Evolutionary conservation across 306 rosid genomes (phyloP).

Genomic region (Clitoria ternatea): DNA sequence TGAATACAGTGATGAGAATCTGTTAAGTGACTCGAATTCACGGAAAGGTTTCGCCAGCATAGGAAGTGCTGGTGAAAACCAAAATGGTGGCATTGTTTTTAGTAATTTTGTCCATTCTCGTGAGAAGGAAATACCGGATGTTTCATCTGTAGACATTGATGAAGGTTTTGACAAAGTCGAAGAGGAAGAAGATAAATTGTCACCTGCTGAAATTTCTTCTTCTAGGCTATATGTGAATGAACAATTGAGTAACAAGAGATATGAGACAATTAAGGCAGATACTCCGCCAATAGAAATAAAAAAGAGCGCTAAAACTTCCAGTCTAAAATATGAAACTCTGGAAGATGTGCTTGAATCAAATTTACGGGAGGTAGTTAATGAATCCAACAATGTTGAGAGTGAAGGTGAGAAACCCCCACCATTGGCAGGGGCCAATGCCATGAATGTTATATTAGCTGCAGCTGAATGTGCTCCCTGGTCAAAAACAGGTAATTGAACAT

Average conservation of each 20-base stretch:
- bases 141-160: conserved; percentile 22
- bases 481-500: conserved; percentile 66
- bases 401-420: conserved; percentile 56
- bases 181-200: conserved; percentile 26
- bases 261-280: conserved; percentile 28
- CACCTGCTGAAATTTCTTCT: conserved; percentile 27
- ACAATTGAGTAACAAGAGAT: conserved; percentile 21
- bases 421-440: conserved; percentile 82
- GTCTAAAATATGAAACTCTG: conserved; percentile 23
- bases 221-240: conserved; percentile 21
- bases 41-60: conserved; percentile 20
- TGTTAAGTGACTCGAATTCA: conserved; percentile 22
- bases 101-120: conserved; percentile 31
- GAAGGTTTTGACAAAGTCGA: conserved; percentile 26
- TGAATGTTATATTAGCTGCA: conserved; percentile 81
- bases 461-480: conserved; percentile 95
- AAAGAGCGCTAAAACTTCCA: conserved; percentile 14
- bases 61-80: conserved; percentile 27
- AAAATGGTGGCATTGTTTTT: conserved; percentile 31
- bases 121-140: conserved; percentile 40
- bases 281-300: conserved; percentile 34
- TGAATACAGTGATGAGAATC: conserved; percentile 31
- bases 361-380: conserved; percentile 23
- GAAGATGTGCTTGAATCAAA: conserved; percentile 23
- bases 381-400: conserved; percentile 13